Conservation (phyloP, 2,329 filamentous ascomycete genomes). For the Cladosporium sp. region DNA sequence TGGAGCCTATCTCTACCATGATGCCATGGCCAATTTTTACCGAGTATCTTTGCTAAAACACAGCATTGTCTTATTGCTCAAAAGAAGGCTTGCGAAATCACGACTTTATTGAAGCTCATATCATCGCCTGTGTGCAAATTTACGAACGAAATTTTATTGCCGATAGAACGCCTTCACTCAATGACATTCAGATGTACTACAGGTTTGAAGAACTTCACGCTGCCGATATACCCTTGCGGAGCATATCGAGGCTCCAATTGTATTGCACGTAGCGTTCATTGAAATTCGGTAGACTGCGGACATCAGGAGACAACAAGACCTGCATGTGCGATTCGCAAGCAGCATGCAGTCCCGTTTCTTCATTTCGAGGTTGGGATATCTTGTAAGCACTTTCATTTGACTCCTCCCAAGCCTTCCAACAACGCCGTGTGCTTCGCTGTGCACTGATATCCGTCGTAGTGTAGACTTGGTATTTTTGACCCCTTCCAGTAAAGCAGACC, state of each 20-base stretch:
- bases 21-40: no score
- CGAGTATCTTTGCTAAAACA: not conserved
- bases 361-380: conserved; percentile 5
- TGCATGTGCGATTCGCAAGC: not conserved
- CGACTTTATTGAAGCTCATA: no score
- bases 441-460: conserved; percentile 7
- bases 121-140: no score
- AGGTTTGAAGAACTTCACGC: not conserved
- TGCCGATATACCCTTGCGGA: no score
- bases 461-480: not conserved
- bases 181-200: not conserved
- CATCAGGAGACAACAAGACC: not conserved
- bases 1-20: not conserved
- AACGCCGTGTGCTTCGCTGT: conserved; percentile 9
- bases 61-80: not conserved
- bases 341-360: not conserved
- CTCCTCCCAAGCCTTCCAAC: conserved; percentile 5
- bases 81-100: not conserved
- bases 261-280: no score
- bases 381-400: conserved; percentile 12
- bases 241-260: no score
- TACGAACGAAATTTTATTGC: no score
- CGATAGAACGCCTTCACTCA: not conserved
- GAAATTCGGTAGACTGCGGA: not conserved
- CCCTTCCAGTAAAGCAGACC: conserved; percentile 1